A percentile compares a stretch with the other conserved stretches of the same genome.
These are phyloP conservation scores for Aspergillus homomorphus DNA, from an alignment of 495 filamentous ascomycete genomes.

Conservation along the genomic window DNA sequence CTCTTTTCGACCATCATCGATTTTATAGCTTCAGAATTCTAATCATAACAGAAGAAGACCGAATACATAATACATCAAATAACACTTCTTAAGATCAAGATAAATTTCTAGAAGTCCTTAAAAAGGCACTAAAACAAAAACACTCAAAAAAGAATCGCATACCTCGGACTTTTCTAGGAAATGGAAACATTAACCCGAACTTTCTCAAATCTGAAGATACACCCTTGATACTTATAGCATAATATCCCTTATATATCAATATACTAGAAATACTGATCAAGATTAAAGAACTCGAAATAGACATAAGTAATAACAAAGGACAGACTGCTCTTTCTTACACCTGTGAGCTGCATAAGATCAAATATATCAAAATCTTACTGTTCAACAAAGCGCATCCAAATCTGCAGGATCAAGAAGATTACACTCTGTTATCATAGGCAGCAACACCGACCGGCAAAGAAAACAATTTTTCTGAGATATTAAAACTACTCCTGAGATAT, in stretches of 20 bases:
- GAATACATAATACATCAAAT: not conserved
- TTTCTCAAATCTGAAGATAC: not conserved
- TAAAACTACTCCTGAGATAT: not conserved
- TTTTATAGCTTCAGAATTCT: not conserved
- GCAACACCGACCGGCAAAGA: not conserved
- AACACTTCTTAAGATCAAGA: not conserved
- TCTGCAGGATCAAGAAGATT: not conserved
- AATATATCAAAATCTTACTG: not conserved
- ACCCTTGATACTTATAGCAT: not conserved
- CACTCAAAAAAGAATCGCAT: not conserved
- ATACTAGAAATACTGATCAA: not conserved
- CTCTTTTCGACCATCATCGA: not conserved
- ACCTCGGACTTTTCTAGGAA: not conserved
- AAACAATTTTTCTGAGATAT: not conserved
- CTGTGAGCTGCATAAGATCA: not conserved
- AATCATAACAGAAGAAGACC: not conserved
- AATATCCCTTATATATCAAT: not conserved
- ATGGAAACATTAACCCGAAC: not conserved
- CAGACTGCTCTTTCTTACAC: not conserved
- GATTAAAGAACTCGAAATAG: not conserved
- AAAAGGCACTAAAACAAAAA: not conserved
- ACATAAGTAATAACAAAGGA: not conserved
- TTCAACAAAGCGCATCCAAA: not conserved
- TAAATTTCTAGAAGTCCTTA: not conserved
- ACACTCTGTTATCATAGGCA: not conserved